A percentile compares a stretch with the other conserved stretches of the same genome.
Conservation (phyloP, 1,284 basidiomycete genomes). For the Meira miltonrushii region DNA sequence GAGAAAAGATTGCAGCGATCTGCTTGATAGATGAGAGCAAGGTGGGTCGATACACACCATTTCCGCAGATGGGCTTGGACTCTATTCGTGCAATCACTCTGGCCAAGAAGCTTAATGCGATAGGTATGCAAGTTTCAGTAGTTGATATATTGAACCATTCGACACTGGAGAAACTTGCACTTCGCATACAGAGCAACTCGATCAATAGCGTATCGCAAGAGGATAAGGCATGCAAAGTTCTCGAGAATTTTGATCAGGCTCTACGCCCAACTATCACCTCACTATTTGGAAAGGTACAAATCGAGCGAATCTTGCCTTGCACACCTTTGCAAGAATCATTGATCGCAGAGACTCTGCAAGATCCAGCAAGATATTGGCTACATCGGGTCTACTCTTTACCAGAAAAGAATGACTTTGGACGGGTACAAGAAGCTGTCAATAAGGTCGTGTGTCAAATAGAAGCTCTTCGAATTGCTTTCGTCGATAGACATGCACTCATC, state of each 20-base stretch:
- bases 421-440: constrained; percentile 12
- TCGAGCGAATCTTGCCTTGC: constrained; percentile 24
- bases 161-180: constrained; percentile 21
- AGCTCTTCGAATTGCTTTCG: neutral
- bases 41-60: constrained; percentile 37
- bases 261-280: constrained; percentile 16
- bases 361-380: constrained; percentile 31
- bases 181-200: neutral
- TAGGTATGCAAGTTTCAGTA: constrained; percentile 41
- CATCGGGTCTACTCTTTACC: constrained; percentile 21
- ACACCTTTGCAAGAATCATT: constrained; percentile 45
- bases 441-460: neutral
- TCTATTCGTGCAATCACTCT: constrained; percentile 50
- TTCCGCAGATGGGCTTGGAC: constrained; percentile 46
- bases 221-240: neutral
- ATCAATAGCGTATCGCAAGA: neutral
- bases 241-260: constrained; percentile 18
- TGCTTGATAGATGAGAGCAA: constrained; percentile 29
- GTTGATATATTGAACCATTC: constrained; percentile 46
- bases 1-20: constrained; percentile 30
- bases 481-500: neutral
- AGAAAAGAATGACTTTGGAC: neutral
- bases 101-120: constrained; percentile 28
- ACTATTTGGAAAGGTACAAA: neutral
- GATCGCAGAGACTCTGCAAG: constrained; percentile 41